Evolutionary conservation across 805 yeast genomes (phyloP).

Genomic region (Saccharomycopsis guyanensis): DNA sequence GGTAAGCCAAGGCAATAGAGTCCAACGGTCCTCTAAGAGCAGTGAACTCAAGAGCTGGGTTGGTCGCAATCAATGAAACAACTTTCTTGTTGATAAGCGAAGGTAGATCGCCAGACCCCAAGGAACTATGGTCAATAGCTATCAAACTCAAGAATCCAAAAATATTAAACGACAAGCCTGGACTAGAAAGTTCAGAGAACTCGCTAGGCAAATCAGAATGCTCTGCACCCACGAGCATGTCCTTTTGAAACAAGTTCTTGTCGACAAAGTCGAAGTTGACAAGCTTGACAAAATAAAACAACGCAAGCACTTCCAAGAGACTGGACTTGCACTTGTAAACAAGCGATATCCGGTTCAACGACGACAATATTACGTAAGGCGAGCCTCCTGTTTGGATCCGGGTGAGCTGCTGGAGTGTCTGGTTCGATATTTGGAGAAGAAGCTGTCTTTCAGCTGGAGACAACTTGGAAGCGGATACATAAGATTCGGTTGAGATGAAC

Average conservation of each 20-base stretch:
- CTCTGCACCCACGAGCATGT: constrained; percentile 37
- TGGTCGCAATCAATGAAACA: constrained; percentile 41
- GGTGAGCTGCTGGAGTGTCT: constrained; percentile 23
- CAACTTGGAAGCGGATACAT: background rate
- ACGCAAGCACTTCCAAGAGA: constrained; percentile 54
- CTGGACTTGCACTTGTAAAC: constrained; percentile 49
- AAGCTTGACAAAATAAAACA: constrained; percentile 42
- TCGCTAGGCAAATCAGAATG: constrained; percentile 2
- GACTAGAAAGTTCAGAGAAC: constrained; percentile 13
- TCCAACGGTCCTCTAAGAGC: constrained; percentile 12
- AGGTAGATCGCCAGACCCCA: constrained; percentile 32
- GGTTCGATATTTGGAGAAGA: constrained; percentile 9
- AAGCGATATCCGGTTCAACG: constrained; percentile 38
- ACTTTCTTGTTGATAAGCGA: constrained; percentile 48
- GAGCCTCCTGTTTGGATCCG: constrained; percentile 46
- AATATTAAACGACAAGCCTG: constrained; percentile 15
- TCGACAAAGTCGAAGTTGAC: constrained; percentile 38
- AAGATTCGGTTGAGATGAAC: background rate
- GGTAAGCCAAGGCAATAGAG: constrained; percentile 53
- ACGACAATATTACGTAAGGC: constrained; percentile 45
- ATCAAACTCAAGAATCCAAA: constrained; percentile 19
- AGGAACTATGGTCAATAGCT: constrained; percentile 29
- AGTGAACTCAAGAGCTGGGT: constrained; percentile 40
- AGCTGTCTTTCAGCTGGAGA: constrained; percentile 1
- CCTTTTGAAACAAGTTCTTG: constrained; percentile 34